Evolutionary conservation across 192 early-diverging fungal genomes (phyloP), one percentile per base, ranked within the genome.

Genomic region (Coemansia sp.): DNA sequence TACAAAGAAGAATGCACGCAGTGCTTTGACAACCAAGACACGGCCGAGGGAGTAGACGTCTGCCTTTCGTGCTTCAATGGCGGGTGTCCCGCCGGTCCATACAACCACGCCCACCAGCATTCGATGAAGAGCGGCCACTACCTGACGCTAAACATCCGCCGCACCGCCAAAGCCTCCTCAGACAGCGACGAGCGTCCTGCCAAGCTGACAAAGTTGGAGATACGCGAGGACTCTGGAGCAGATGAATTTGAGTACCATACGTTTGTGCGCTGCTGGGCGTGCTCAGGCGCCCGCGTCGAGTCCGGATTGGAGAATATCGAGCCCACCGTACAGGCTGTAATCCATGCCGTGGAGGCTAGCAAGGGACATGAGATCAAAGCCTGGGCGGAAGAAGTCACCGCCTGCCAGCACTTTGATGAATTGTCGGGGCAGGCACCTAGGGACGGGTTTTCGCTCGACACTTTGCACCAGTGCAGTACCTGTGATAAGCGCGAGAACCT

Each of bases 1-100:
- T 83, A 95, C 88, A 98, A 97, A 83, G 96, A 98, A 65, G 97
- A 98, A 80, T 98, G 95, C 80, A 95, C 94, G 20, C 85, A 91
- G 55, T 98, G 97, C 84, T 98, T 95, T 85, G 93, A 95, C 78
- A 80, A 73, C 66, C 85, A 90, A 75, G 94, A 95, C 69, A 76
- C 85, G 50, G 74, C 87, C 10, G 79, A 73, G 34, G 97, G 97
- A 38, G 79, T 99, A 66, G 92, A 98, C 74, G 95, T 99, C 15
- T 99, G 97, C 68, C 83, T 99, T 34, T 87, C 88, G 11, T 99
- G 97, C 85, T 99, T 95, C 77, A 97, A 98, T 68, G 96, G 95
- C 34, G 93, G 92, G 3, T 98, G 96, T 68, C 68, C 81, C 6
- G 87, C 84, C 12, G 64, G 73, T 22, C 86, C 87, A 15, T 87